Percentiles rank a stretch among this genome's conserved stretches.
Conservation (phyloP, 1,284 basidiomycete genomes). For the Wolfiporia cocos region DNA sequence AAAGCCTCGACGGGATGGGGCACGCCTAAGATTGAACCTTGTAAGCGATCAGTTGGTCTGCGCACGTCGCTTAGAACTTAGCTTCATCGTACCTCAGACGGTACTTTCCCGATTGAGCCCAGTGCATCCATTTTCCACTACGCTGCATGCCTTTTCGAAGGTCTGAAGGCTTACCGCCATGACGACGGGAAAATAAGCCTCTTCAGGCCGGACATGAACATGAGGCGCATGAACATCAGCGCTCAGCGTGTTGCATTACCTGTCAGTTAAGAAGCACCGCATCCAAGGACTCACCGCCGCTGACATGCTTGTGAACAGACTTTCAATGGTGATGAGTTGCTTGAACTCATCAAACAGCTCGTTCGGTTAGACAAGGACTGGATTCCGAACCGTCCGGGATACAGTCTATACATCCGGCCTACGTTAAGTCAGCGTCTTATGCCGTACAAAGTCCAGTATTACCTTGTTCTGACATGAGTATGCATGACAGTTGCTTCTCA, state of each 20-base stretch:
- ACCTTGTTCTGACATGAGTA: slow-evolving; percentile 2
- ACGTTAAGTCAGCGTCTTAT: slow-evolving; percentile 52
- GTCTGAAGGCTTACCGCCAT: slow-evolving; percentile 93
- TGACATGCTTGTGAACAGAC: too few relatives aligned
- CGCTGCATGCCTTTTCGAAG: slow-evolving; percentile 88
- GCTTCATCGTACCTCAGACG: slow-evolving; percentile 15
- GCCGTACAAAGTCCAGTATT: background rate
- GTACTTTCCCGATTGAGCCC: slow-evolving; percentile 65
- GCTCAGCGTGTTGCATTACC: slow-evolving; percentile 73
- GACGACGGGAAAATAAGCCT: slow-evolving; percentile 75
- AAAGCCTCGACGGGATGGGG: slow-evolving; percentile 72
- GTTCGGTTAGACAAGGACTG: slow-evolving; percentile 85
- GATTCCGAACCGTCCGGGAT: slow-evolving; percentile 87
- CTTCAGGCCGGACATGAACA: slow-evolving; percentile 98
- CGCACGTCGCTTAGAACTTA: background rate
- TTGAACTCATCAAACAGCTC: slow-evolving; percentile 87
- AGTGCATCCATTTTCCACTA: slow-evolving; percentile 92
- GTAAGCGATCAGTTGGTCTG: slow-evolving; percentile 30
- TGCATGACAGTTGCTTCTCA: slow-evolving; percentile 80
- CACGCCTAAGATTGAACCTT: slow-evolving; percentile 79
- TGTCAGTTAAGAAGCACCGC: too few relatives aligned
- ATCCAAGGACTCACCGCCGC: too few relatives aligned
- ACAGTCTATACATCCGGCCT: slow-evolving; percentile 89
- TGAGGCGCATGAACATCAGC: slow-evolving; percentile 86
- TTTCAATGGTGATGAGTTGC: slow-evolving; percentile 78